Base-by-base conservation (phyloP, 1,139 yeast species). In the Eremothecium sinecaudum region DNA sequence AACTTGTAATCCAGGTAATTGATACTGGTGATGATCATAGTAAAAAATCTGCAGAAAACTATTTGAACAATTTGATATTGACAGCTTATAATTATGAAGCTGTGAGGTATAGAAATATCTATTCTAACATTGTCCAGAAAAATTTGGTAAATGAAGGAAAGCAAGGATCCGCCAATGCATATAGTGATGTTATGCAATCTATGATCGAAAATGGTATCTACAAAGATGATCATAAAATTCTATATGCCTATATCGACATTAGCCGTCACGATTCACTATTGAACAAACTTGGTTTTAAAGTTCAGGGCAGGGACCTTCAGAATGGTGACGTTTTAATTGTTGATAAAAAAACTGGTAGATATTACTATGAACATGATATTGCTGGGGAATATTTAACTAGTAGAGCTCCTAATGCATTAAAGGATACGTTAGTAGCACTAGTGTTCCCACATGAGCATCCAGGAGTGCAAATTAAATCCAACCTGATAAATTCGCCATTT, bases 71-170 rank as follows among this genome's bases (percentile, higher is more conserved):
- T 36, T 57, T 73, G 33, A 64, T 73, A 2, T 54, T 66, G 35
- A 66, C 68, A 8, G 73, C 71, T 4, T 80, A 75, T 47, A 75
- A 70, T 38, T 75, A 72, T 52, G 63, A 69, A 41, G 55, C 63
- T 37, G 44, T 59, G 28, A 68, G 71, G 47, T 64, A 66, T 45
- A 61, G 65, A 31, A 62, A 61, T 38, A 67, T 67, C 43, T 74
- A 58, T 47, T 50, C 66, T 2, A 51, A 62, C 9, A 47, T 75
- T 7, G 34, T 59, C 9, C 38, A 48, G 1, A 55, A 61, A 30
- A 59, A 86, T 40, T 50, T 51, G 2, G 50, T 50, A 5, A 79
- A 79, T 48, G 52, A 58, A 1, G 54, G 59, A 3, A 56, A 56
- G 21, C 73, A 72, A 2, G 59, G 59, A 8, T 47, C 59, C 21